A percentile compares a stretch with the other conserved stretches of the same genome.
Evolutionary conservation across 2,329 filamentous ascomycete species (phyloP).

Genomic region (Lachnellula hyalina): DNA sequence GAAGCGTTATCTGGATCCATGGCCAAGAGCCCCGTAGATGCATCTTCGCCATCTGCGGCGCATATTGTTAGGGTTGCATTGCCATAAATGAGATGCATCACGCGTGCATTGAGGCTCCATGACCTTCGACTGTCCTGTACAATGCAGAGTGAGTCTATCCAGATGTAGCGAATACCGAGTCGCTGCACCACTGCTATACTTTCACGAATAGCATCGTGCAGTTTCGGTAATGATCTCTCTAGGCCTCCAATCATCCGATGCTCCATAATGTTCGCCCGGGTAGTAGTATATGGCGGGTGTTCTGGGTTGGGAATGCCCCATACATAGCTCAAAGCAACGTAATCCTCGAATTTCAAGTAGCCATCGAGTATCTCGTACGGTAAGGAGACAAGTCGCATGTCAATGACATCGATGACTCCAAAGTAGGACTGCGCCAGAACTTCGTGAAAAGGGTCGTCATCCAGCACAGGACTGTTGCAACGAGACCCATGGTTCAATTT

Average conservation of each 20-base stretch:
- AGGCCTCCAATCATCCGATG: not conserved
- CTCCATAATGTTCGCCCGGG: slow-evolving; percentile 14
- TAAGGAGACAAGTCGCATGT: slow-evolving; percentile 7
- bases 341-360: not conserved
- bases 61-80: slow-evolving; percentile 22
- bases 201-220: slow-evolving; percentile 21
- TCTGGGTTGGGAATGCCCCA: slow-evolving; percentile 4
- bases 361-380: not conserved
- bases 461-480: not conserved
- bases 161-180: slow-evolving; percentile 25
- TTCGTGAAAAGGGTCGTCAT: not conserved
- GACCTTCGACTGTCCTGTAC: slow-evolving; percentile 14
- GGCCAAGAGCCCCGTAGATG: slow-evolving; percentile 6
- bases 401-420: slow-evolving; percentile 7
- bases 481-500: not conserved
- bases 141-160: slow-evolving; percentile 24
- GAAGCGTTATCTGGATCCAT: slow-evolving; percentile 7
- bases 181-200: slow-evolving; percentile 17
- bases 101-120: slow-evolving; percentile 8
- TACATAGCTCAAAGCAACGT: slow-evolving; percentile 14
- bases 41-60: slow-evolving; percentile 20
- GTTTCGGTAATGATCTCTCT: slow-evolving; percentile 6
- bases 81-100: slow-evolving; percentile 27
- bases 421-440: slow-evolving; percentile 4
- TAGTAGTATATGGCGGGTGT: not conserved